Evolutionary conservation across 1,284 basidiomycete species (phyloP).

Genomic region (Boletus sp.): DNA sequence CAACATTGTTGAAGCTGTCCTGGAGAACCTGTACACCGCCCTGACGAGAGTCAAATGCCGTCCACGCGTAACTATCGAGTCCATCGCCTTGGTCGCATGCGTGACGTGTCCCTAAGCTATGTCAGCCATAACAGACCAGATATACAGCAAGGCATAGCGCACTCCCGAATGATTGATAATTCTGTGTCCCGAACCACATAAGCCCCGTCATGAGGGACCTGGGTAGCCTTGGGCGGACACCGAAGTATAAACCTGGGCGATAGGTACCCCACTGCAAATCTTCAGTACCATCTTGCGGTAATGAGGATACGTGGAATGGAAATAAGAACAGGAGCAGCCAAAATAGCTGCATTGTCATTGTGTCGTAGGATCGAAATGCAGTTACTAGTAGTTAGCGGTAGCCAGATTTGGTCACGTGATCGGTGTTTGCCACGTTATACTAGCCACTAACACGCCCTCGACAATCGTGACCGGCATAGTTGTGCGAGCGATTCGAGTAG

Average conservation of each 20-base stretch:
- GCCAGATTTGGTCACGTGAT: no score
- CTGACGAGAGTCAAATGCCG: conserved; percentile 82
- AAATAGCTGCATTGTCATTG: conserved; percentile 28
- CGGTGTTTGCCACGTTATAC: no score
- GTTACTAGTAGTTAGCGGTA: no score
- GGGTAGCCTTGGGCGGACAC: conserved; percentile 81
- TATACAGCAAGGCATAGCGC: conserved; percentile 36
- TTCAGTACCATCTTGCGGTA: conserved; percentile 50
- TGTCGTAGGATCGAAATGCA: not conserved
- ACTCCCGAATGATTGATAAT: conserved; percentile 75
- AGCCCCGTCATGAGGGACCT: conserved; percentile 90
- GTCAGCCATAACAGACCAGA: conserved; percentile 10
- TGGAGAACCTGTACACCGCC: conserved; percentile 86
- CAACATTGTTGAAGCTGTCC: conserved; percentile 83
- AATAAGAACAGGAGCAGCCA: conserved; percentile 38
- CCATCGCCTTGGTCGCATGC: conserved; percentile 89
- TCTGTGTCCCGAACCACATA: conserved; percentile 88
- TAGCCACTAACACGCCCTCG: no score
- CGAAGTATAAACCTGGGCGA: conserved; percentile 92
- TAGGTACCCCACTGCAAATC: conserved; percentile 91
- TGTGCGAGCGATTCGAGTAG: no score
- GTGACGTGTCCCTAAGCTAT: conserved; percentile 71
- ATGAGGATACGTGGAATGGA: conserved; percentile 22
- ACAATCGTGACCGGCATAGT: no score
- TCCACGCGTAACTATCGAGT: conserved; percentile 84